A percentile compares a stretch with the other conserved stretches of the same genome.
These are phyloP conservation scores for Tylopilus sp. DNA, from an alignment of 1,284 basidiomycete genomes.

Conservation along the genomic window DNA sequence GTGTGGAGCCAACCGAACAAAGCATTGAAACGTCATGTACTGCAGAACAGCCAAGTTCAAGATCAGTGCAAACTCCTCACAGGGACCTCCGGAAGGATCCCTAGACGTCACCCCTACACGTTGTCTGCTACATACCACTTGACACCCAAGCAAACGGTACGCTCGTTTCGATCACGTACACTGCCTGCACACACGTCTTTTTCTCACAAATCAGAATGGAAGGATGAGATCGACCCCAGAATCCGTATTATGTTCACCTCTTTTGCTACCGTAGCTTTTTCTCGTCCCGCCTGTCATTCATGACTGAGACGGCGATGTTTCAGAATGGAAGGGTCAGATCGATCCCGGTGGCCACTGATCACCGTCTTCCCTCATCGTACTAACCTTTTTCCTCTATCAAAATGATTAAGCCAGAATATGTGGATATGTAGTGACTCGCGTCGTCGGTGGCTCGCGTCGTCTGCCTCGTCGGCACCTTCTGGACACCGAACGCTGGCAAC, in stretches of 20 bases:
- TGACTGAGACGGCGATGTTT: neutral
- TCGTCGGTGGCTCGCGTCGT: too few species aligned
- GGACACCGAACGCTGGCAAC: conserved; percentile 9
- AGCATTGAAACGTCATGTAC: neutral
- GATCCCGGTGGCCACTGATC: conserved; percentile 4
- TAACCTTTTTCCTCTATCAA: neutral
- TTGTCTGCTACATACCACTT: conserved; percentile 9
- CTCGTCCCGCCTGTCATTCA: neutral
- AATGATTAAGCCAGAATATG: conserved; percentile 3
- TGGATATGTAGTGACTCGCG: neutral
- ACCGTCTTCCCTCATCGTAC: conserved; percentile 1
- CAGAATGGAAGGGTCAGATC: neutral
- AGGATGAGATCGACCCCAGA: too few species aligned
- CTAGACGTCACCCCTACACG: conserved; percentile 13
- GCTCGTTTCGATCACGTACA: conserved; percentile 4
- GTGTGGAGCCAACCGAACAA: neutral
- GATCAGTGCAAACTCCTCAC: neutral
- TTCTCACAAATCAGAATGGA: conserved; percentile 15
- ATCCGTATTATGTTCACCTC: neutral
- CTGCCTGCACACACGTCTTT: neutral
- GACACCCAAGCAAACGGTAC: neutral
- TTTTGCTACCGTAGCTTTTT: neutral
- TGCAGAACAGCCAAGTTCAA: neutral
- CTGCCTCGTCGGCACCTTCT: conserved; percentile 12
- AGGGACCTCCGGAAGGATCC: conserved; percentile 9